A percentile compares a stretch with the other conserved stretches of the same genome.
Evolutionary conservation across 768 basidiomycete genomes (phyloP).

Genomic region (Termitomyces eurrhizus): DNA sequence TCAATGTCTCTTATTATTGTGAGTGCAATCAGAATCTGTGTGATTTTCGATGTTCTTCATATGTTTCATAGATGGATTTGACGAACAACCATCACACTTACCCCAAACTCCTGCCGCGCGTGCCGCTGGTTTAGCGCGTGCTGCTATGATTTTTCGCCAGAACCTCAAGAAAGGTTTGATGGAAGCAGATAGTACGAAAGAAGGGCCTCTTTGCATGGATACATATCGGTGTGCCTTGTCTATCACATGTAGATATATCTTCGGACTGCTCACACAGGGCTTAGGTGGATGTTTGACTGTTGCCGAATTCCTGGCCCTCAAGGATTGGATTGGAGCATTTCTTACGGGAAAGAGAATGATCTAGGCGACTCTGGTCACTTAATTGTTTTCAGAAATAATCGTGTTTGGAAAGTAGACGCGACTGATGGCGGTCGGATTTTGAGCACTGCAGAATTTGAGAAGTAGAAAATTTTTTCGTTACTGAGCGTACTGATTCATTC

Average conservation of each 20-base stretch:
- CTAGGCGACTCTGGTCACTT: conserved; percentile 70
- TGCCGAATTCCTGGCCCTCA: conserved; percentile 73
- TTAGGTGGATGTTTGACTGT: conserved; percentile 91
- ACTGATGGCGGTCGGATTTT: conserved; percentile 51
- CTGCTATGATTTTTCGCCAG: conserved; percentile 71
- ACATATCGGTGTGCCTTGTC: conserved; percentile 59
- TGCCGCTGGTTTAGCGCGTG: conserved; percentile 69
- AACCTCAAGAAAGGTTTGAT: conserved; percentile 63
- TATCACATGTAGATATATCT: neutral
- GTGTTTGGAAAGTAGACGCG: conserved; percentile 78
- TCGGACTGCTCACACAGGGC: neutral
- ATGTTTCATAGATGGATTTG: conserved; percentile 66
- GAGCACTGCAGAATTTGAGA: conserved; percentile 61
- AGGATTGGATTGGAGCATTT: conserved; percentile 74
- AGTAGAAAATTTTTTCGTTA: conserved; percentile 32
- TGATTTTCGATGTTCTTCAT: neutral
- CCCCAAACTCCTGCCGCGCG: conserved; percentile 55
- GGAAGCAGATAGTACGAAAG: conserved; percentile 61
- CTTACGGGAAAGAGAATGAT: conserved; percentile 57
- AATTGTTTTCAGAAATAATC: conserved; percentile 79
- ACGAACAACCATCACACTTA: conserved; percentile 58
- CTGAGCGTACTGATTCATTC: neutral
- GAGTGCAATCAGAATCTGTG: conserved; percentile 16
- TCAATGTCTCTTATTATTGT: conserved; percentile 97
- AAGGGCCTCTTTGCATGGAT: conserved; percentile 80